Percentiles rank a stretch among this genome's conserved stretches.
phyloP scores from a whole-genome alignment of 441 rosid genomes.

The Adansonia grandidieri region DNA sequence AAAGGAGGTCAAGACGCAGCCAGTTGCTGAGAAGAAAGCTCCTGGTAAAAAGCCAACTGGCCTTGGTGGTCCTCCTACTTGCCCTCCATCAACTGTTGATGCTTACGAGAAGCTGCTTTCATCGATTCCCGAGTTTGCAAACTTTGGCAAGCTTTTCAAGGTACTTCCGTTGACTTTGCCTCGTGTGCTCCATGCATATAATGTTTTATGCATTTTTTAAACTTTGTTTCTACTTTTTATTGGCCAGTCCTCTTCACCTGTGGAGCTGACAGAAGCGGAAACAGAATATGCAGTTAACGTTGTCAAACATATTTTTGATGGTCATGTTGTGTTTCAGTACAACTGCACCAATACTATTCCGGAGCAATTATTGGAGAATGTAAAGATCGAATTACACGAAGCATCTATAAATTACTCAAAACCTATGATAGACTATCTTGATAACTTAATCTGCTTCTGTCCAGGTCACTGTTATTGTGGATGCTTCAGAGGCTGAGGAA shows the following conservation, averaged over 20 bases:
- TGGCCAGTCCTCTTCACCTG: slow-evolving; percentile 78
- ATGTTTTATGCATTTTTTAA: neutral
- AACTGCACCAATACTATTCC: slow-evolving; percentile 94
- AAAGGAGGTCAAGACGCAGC: slow-evolving; percentile 81
- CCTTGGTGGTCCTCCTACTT: slow-evolving; percentile 68
- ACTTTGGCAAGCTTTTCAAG: slow-evolving; percentile 89
- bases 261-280: slow-evolving; percentile 97
- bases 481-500: slow-evolving; percentile 88
- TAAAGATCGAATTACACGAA: slow-evolving; percentile 40
- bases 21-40: slow-evolving; percentile 87
- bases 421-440: slow-evolving; percentile 19
- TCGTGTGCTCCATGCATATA: neutral
- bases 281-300: slow-evolving; percentile 95
- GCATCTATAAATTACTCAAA: slow-evolving; percentile 3
- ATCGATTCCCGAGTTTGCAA: slow-evolving; percentile 76
- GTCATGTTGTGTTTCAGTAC: slow-evolving; percentile 89
- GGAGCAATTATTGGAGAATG: slow-evolving; percentile 90
- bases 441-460: slow-evolving; percentile 28
- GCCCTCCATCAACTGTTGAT: slow-evolving; percentile 68
- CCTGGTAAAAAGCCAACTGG: slow-evolving; percentile 87
- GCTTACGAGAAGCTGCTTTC: slow-evolving; percentile 80
- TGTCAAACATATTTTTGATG: slow-evolving; percentile 85
- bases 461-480: slow-evolving; percentile 83
- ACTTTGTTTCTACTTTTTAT: slow-evolving; percentile 25
- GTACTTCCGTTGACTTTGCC: slow-evolving; percentile 38